Evolutionary conservation across 768 basidiomycete species (phyloP).

Genomic region (Plicaturopsis crispa): DNA sequence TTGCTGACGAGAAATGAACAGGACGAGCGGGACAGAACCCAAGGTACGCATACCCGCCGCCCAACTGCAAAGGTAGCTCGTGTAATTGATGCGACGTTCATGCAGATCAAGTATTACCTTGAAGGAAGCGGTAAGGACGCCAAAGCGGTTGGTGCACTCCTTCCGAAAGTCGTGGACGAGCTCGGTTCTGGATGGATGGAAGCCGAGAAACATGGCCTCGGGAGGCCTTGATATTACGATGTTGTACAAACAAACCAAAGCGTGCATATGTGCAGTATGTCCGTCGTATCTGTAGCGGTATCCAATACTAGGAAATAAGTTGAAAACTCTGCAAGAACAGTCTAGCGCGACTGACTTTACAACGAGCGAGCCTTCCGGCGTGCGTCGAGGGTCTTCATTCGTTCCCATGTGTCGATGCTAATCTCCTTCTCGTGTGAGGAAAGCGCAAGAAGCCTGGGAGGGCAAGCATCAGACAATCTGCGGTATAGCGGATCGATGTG

Average conservation of each 20-base stretch:
- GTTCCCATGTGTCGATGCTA: slow-evolving; percentile 54
- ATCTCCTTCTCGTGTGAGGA: slow-evolving; percentile 52
- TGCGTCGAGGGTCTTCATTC: slow-evolving; percentile 51
- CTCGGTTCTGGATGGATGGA: slow-evolving; percentile 66
- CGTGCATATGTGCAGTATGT: background rate
- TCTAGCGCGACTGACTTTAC: too few relatives aligned
- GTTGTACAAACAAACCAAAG: too few relatives aligned
- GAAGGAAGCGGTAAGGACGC: slow-evolving; percentile 64
- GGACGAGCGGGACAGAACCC: slow-evolving; percentile 88
- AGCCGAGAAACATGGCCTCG: slow-evolving; percentile 42
- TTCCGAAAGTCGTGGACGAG: slow-evolving; percentile 53
- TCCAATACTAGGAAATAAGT: too few relatives aligned
- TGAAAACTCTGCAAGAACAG: too few relatives aligned
- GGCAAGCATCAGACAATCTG: slow-evolving; percentile 5
- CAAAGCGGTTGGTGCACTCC: slow-evolving; percentile 34
- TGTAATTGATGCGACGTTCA: slow-evolving; percentile 1
- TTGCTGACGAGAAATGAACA: slow-evolving; percentile 15
- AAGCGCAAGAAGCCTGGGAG: slow-evolving; percentile 56
- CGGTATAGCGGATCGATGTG: background rate
- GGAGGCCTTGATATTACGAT: slow-evolving; percentile 16
- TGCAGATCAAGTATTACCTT: slow-evolving; percentile 80
- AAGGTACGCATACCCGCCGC: slow-evolving; percentile 41
- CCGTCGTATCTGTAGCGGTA: too few relatives aligned
- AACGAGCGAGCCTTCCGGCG: slow-evolving; percentile 21
- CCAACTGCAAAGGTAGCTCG: too few relatives aligned